Percentiles rank a stretch among this genome's conserved stretches.
phyloP scores from a whole-genome alignment of 805 yeast species.

The Zygoascus bituminiphila region DNA sequence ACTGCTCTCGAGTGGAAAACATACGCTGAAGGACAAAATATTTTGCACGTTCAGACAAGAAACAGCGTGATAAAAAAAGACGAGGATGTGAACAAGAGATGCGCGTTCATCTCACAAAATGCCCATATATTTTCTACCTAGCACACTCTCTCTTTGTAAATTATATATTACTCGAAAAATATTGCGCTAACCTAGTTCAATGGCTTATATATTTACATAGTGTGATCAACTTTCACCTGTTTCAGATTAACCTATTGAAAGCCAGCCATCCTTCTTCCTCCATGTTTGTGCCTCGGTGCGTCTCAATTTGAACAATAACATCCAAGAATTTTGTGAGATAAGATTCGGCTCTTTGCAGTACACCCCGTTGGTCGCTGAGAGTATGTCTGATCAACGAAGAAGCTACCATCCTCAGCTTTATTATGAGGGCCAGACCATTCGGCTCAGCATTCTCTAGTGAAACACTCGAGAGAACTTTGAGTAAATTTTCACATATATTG shows the following conservation, averaged over 20 bases:
- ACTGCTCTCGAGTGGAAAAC: constrained; percentile 3
- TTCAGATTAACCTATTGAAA: not conserved
- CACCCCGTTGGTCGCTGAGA: constrained; percentile 5
- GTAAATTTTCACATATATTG: constrained; percentile 7
- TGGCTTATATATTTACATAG: no score
- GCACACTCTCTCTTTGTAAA: no score
- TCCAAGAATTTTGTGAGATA: constrained; percentile 9
- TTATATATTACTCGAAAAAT: no score
- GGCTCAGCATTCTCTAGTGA: constrained; percentile 12
- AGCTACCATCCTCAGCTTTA: constrained; percentile 10
- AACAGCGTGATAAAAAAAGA: constrained; percentile 1
- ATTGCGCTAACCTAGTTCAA: no score
- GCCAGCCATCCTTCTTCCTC: constrained; percentile 12
- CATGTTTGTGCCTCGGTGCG: constrained; percentile 6
- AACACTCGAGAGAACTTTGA: constrained; percentile 4
- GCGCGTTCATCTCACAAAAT: not conserved
- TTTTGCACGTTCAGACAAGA: constrained; percentile 1
- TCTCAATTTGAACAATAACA: constrained; percentile 7
- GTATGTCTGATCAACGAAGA: constrained; percentile 7
- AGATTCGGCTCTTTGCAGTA: constrained; percentile 5
- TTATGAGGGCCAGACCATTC: constrained; percentile 8
- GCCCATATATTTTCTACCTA: not conserved
- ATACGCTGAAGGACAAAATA: not conserved
- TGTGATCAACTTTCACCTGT: no score
- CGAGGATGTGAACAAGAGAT: not conserved